Evolutionary conservation across 768 basidiomycete genomes (phyloP).

Genomic region (Steccherinum ochraceum): DNA sequence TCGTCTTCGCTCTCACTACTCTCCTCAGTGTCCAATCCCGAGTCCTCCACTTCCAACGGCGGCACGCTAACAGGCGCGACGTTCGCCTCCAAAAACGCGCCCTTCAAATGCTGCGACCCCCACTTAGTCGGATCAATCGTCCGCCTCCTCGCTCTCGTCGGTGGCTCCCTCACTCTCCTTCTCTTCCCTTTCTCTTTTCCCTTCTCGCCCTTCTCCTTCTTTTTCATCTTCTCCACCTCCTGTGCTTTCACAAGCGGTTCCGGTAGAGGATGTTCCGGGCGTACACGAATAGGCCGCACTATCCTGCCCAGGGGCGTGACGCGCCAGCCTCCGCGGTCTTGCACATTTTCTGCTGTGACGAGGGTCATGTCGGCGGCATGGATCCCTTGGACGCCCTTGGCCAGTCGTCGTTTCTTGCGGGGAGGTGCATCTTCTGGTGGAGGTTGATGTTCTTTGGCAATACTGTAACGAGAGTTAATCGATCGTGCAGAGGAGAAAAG

Average conservation of each 20-base stretch:
- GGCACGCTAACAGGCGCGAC: neutral
- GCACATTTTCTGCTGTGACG: conserved; percentile 52
- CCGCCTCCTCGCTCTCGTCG: conserved; percentile 49
- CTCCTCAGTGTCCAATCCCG: neutral
- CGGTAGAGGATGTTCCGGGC: conserved; percentile 57
- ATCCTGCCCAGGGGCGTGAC: conserved; percentile 62
- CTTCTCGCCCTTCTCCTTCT: conserved; percentile 16
- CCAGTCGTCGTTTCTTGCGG: conserved; percentile 36
- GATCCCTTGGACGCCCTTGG: conserved; percentile 30
- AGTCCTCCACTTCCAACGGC: neutral
- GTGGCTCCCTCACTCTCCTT: conserved; percentile 40
- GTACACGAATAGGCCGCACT: conserved; percentile 61
- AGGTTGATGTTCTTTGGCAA: conserved; percentile 28
- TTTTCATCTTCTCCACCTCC: neutral
- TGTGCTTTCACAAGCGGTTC: conserved; percentile 15
- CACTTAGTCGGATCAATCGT: conserved; percentile 72
- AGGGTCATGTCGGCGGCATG: conserved; percentile 61
- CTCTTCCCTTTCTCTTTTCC: conserved; percentile 32
- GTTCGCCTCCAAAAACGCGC: conserved; percentile 47
- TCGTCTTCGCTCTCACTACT: neutral
- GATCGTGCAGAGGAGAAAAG: neutral
- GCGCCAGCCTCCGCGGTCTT: conserved; percentile 55
- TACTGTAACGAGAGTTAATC: conserved; percentile 16
- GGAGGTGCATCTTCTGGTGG: conserved; percentile 27
- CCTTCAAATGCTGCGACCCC: conserved; percentile 66